Evolutionary conservation across 306 rosid species (phyloP), one percentile per base, ranked within the genome.

Genomic region (Gastrolobium bilobum): DNA sequence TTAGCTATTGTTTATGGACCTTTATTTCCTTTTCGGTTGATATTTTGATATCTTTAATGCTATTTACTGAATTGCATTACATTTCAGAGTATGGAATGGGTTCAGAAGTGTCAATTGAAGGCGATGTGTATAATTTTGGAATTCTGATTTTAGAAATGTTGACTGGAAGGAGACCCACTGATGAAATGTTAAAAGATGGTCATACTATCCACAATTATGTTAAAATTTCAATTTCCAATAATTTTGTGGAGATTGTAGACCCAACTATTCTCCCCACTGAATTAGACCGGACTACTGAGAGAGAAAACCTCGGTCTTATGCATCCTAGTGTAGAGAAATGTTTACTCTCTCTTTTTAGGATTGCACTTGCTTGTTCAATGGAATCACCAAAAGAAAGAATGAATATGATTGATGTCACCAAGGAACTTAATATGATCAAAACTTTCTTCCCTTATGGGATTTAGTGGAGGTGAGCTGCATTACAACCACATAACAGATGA

Each of bases 121-220:
- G 86, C 0, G 86, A 84, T 6, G 31, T 63, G 30, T 84, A 84
- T 42, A 87, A 84, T 26, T 87, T 79, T 57, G 87, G 91, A 6
- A 76, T 87, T 66, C 77, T 79, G n/a, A 9, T 56, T 29, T 59
- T 87, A 31, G 85, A 87, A 68, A 85, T 85, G 62, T 48, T 88
- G 7, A 83, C 75, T 0, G 82, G 88, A 82, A 62, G 40, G 4
- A 68, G 70, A 34, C 84, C 87, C 31, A 75, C 79, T 3, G 72
- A 84, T 42, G 84, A 81, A 67, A 82, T 76, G 65, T 87, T 87
- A 31, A 11, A 39, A 79, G 82, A 72, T 43, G 73, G 30, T 47
- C 63, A 43, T 4, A 59, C 70, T 73, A 76, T 85, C 4, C 84
- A 39, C 40, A 71, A 85, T 15, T 80, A 57, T 58, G 82, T 69